Evolutionary conservation across 2,329 filamentous ascomycete species (phyloP), one percentile per base, ranked within the genome.

Genomic region (Lecanicillium sp.): DNA sequence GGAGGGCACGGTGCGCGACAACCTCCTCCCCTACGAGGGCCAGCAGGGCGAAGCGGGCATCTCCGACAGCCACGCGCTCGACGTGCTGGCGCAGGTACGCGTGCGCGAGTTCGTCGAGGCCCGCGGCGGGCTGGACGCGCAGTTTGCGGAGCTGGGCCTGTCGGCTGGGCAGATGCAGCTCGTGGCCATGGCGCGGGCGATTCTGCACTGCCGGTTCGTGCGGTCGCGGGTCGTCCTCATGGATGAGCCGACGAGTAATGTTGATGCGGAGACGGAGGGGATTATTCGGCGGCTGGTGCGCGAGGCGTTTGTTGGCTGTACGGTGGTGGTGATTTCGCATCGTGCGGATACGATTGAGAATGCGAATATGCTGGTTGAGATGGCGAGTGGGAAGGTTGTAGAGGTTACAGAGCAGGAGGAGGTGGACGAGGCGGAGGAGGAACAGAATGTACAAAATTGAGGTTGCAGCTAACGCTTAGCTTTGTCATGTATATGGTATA

Each of bases 21-120:
- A 44, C 18, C 36, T 42, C 17, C 4, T 3, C 5, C 32, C 32
- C 8, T 34, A 33, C 31, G 17, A 33, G 11, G 22, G 22, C 22
- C 7, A 25, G 22, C 22, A 25, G 11, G 22, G 11, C 11, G 22
- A 25, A 11, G 7, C 22, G 7, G 11, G 7, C 6, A 6, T 25
- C 11, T 11, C 6, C 22, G 22, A 25, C 22, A 11, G 22, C 11
- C 22, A 7, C 7, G 11, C 11, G 4, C n/a, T 18, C n/a, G 11
- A 31, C 17, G 64, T 60, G 1, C 52, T 74, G 5, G 50, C 58
- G 20, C 62, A 62, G 31, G 63, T 67, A 0, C 54, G 56, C 13
- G 50, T 74, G 2, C 61, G 56, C 53, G 49, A 57, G 3, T 47
- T 57, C 1, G 50, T 69, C 14, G 49, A 58, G 5, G 40, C 49